Conservation (phyloP, 306 rosid genomes). For the Rosa rugosa region DNA sequence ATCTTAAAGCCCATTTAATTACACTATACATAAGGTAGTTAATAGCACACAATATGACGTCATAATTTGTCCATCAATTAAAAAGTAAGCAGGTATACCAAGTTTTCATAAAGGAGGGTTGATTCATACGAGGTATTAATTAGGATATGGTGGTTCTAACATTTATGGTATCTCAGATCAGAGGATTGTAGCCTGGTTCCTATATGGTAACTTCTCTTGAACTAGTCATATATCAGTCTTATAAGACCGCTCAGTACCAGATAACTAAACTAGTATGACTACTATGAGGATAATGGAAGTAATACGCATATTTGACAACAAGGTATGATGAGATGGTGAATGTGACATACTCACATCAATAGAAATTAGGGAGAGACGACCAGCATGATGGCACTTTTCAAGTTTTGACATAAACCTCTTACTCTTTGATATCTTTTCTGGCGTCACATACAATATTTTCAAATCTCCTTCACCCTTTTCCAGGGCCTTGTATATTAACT, state of each 20-base stretch:
- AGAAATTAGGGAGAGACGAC: conserved; percentile 80
- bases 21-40: neutral
- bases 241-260: neutral
- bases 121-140: neutral
- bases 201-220: neutral
- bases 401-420: conserved; percentile 98
- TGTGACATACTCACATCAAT: conserved; percentile 67
- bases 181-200: neutral
- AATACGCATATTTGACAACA: conserved; percentile 17
- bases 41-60: neutral
- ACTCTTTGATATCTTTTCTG: conserved; percentile 98
- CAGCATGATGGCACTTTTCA: conserved; percentile 87
- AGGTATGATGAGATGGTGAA: conserved; percentile 13
- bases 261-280: conserved; percentile 17
- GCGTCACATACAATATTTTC: conserved; percentile 83
- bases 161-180: neutral
- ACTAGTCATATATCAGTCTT: neutral
- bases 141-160: neutral
- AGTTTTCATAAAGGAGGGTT: neutral
- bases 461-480: conserved; percentile 90
- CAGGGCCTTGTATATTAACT: conserved; percentile 73
- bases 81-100: neutral
- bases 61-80: neutral
- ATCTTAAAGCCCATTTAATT: neutral
- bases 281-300: conserved; percentile 11